Conservation (phyloP, 1,284 basidiomycete genomes). For the Austropuccinia psidii region DNA sequence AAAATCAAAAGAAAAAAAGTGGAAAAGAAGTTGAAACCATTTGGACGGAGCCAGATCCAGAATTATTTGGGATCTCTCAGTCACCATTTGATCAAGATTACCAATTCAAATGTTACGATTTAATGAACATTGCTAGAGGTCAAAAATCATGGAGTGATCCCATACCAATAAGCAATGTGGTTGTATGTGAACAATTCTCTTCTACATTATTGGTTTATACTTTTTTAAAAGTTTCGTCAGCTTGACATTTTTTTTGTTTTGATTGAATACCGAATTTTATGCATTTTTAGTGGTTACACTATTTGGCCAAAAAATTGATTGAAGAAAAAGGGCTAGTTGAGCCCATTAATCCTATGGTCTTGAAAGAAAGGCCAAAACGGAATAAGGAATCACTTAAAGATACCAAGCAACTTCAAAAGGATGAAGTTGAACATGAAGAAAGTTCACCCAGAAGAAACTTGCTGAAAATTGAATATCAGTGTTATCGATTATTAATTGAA, state of each 20-base stretch:
- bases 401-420: too few relatives aligned
- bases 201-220: background rate
- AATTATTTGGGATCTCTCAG: conserved; percentile 24
- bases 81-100: conserved; percentile 28
- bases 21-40: background rate
- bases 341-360: too few relatives aligned
- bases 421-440: too few relatives aligned
- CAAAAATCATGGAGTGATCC: conserved; percentile 12
- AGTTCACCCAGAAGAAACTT: too few relatives aligned
- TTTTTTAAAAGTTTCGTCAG: background rate
- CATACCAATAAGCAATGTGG: conserved; percentile 20
- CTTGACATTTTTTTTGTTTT: background rate
- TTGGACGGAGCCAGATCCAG: conserved; percentile 32
- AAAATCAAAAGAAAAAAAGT: background rate
- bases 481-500: background rate
- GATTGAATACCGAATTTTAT: too few relatives aligned
- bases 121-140: conserved; percentile 9
- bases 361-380: too few relatives aligned
- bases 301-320: conserved; percentile 20
- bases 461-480: background rate
- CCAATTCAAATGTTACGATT: conserved; percentile 34
- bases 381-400: too few relatives aligned
- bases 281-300: conserved; percentile 29
- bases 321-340: conserved; percentile 17
- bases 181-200: conserved; percentile 5